A percentile compares a stretch with the other conserved stretches of the same genome.
These are phyloP conservation scores for Cnidoscolus chayamansa DNA, from an alignment of 441 rosid genomes.

Conservation along the genomic window DNA sequence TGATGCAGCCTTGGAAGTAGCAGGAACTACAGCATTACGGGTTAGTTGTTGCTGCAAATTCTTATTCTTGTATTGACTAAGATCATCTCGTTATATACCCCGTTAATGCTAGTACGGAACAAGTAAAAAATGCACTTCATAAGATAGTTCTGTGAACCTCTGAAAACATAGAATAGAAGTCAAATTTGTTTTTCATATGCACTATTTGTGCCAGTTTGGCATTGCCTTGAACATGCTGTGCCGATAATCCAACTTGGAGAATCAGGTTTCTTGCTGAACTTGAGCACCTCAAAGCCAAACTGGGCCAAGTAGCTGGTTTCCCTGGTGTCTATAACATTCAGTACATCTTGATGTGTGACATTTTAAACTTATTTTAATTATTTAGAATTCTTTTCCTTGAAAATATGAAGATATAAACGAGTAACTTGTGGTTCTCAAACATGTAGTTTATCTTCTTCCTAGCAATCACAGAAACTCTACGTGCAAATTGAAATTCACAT, in stretches of 20 bases:
- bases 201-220: no score
- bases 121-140: background rate
- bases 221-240: no score
- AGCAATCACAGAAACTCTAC: background rate
- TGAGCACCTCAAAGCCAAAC: no score
- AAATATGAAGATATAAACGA: background rate
- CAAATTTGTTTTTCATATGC: background rate
- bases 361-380: background rate
- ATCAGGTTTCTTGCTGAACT: no score
- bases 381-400: background rate
- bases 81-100: background rate
- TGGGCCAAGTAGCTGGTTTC: background rate
- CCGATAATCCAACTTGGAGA: no score
- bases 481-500: background rate
- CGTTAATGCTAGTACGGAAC: background rate
- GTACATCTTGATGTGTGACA: background rate
- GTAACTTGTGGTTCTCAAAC: background rate
- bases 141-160: background rate
- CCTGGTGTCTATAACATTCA: background rate
- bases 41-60: constrained; percentile 38
- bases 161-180: background rate
- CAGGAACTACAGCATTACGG: constrained; percentile 86
- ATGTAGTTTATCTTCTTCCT: background rate
- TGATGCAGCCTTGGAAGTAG: constrained; percentile 91
- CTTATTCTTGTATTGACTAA: background rate